These are phyloP conservation scores for Aegilops umbellulata DNA, from an alignment of 176 grass and related monocot genomes.

Conservation along the genomic window DNA sequence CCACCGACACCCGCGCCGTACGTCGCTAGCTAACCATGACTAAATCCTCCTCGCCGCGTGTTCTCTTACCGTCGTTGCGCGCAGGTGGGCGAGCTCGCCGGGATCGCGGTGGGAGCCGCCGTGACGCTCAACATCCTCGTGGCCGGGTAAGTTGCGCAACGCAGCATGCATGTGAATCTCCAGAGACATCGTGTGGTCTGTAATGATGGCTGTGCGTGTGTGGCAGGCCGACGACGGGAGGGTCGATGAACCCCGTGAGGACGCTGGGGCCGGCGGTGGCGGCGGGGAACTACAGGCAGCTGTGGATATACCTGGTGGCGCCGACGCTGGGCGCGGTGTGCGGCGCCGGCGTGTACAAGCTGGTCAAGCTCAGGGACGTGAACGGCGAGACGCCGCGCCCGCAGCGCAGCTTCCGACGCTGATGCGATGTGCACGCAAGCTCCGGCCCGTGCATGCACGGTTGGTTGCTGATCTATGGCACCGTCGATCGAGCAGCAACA, in stretches of 20 bases:
- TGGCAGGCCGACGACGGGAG: conserved; percentile 72
- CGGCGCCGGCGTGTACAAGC: conserved; percentile 73
- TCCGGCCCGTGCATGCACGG: neutral
- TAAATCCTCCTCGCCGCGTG: neutral
- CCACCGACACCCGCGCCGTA: conserved; percentile 89
- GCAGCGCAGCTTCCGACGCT: conserved; percentile 84
- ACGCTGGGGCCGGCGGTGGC: conserved; percentile 92
- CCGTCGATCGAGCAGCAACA: neutral
- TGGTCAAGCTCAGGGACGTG: conserved; percentile 77
- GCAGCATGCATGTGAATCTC: neutral
- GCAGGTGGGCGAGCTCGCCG: conserved; percentile 83
- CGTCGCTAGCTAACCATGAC: neutral
- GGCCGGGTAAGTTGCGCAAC: conserved; percentile 46
- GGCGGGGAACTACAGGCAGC: conserved; percentile 81
- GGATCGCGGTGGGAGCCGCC: conserved; percentile 76
- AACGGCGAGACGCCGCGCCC: conserved; percentile 56
- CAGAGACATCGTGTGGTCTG: too few relatives aligned
- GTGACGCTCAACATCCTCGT: conserved; percentile 95
- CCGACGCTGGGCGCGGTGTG: conserved; percentile 74
- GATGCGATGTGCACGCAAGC: neutral
- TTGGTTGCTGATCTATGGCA: neutral
- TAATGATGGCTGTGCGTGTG: neutral
- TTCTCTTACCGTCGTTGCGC: neutral
- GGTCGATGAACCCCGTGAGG: conserved; percentile 97
- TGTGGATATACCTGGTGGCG: conserved; percentile 95